Base-by-base conservation (phyloP, 1,139 yeast genomes). In the Meyerozyma athensensis region DNA sequence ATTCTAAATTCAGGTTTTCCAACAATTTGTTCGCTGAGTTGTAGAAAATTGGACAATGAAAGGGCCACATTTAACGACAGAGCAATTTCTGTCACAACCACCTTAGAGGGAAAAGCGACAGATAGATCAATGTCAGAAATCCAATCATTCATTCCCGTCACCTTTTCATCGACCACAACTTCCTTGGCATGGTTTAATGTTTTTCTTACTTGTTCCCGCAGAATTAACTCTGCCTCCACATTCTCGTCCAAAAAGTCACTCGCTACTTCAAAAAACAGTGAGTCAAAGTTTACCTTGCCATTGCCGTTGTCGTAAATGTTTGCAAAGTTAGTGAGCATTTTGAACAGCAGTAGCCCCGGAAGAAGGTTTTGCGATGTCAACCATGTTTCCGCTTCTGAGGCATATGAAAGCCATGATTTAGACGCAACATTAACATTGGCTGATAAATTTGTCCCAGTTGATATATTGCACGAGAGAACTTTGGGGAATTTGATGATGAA, bases 401-500 rank as follows among this genome's bases (percentile, higher is more conserved):
- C 74, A 43, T 66, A 57, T 3, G 64, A 53, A 8, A 81, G 49
- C 89, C 89, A 82, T n/a, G 63, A 55, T n/a, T 55, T 50, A 0
- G 82, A 68, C 1, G 84, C 82, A 55, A 81, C 72, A 41, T 72
- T 69, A 2, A 73, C 75, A 34, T 70, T 69, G 53, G 81, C 85
- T 37, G 74, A 68, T 8, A 80, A 58, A 37, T 69, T 70, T 35
- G 77, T 65, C 0, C 86, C 87, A 21, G 75, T 54, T 0, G 82
- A 75, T 3, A 79, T 51, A 3, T 59, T 59, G 8, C 77, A 57
- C 0, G 79, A 61, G 50, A 75, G 80, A 1, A 76, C 53, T 40
- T 69, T 67, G 0, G 89, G 87, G 42, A 62, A 78, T 39, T 72
- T 77, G 36, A 81, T 59, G 4, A 82, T 59, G 42, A 69, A 67